Base-by-base conservation (phyloP, 202 grass and related monocot genomes). In the Elaeis oleifera region DNA sequence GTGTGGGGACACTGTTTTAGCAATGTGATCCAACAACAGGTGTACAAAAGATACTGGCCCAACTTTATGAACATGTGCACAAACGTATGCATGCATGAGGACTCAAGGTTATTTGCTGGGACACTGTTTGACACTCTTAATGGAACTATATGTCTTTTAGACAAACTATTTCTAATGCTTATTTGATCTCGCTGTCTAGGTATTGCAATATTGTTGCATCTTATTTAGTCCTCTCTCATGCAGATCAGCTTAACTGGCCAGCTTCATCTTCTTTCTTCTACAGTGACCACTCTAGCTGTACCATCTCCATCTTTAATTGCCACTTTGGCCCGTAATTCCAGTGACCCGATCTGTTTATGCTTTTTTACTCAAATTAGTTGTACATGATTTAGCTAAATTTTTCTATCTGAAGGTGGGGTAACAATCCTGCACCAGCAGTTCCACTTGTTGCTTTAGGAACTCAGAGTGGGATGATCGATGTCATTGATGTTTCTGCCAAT, bases 241-340 rank as follows among this genome's bases (percentile, higher is more conserved):
- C 81, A 97, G 92, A 91, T 97, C 61, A 91, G 79, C 82, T 86
- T 91, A 77, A 91, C 79, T 44, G 92, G 92, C 5, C 81, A 97
- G 71, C 92, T 97, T 74, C 92, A 97, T 91, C 92, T 97, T 89
- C 76, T 97, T 84, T 97, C 92, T 23, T 97, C 87, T 69, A 91
- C 92, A 22, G 77, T 97, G 68, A 85, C 92, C 61, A 97, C 87
- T 16, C 77, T 97, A 59, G 87, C 92, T 11, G 82, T 97, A 71
- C 92, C 92, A 72, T 89, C 87, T 60, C 87, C 92, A 76, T 97
- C 92, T 75, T 74, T 97, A 74, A 88, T 90, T 74, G 92, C 92
- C 72, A 97, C 92, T 77, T 81, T 97, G 68, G 87, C 92, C 25
- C 84, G 92, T 97, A 89, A 74, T 81, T 65, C 16, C 59, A 61